Evolutionary conservation across 495 filamentous ascomycete species (phyloP).

Genomic region (Bacidia gigantensis): DNA sequence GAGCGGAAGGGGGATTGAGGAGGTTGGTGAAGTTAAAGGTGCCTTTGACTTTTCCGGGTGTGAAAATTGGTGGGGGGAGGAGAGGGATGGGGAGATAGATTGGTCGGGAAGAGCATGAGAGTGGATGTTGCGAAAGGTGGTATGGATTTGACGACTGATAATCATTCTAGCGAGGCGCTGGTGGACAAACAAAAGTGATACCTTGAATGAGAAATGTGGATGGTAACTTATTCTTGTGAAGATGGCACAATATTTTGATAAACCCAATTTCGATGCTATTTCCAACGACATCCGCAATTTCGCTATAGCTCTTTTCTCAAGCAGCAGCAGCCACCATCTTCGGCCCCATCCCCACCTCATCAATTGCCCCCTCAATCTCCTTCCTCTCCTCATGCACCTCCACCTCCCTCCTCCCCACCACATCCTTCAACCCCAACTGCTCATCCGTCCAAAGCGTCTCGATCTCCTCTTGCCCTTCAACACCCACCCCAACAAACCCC

Average conservation of each 20-base stretch:
- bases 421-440: conserved; percentile 47
- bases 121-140: no score
- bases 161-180: no score
- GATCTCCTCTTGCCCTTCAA: conserved; percentile 40
- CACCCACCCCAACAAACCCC: conserved; percentile 86
- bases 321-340: conserved; percentile 10
- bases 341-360: conserved; percentile 5
- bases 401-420: conserved; percentile 6
- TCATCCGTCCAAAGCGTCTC: conserved; percentile 74
- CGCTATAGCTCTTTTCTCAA: not conserved
- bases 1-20: conserved; percentile 45
- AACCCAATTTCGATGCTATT: no score
- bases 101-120: not conserved
- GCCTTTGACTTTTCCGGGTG: conserved; percentile 72
- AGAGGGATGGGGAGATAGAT: not conserved
- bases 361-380: conserved; percentile 10
- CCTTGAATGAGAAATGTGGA: no score
- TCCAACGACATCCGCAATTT: not conserved
- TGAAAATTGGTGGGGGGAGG: conserved; percentile 17
- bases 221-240: no score
- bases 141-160: no score
- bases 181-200: no score
- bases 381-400: conserved; percentile 9
- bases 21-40: conserved; percentile 56
- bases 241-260: no score